These are phyloP conservation scores for Naematelia encephala DNA, from an alignment of 768 basidiomycete genomes.

Conservation along the genomic window DNA sequence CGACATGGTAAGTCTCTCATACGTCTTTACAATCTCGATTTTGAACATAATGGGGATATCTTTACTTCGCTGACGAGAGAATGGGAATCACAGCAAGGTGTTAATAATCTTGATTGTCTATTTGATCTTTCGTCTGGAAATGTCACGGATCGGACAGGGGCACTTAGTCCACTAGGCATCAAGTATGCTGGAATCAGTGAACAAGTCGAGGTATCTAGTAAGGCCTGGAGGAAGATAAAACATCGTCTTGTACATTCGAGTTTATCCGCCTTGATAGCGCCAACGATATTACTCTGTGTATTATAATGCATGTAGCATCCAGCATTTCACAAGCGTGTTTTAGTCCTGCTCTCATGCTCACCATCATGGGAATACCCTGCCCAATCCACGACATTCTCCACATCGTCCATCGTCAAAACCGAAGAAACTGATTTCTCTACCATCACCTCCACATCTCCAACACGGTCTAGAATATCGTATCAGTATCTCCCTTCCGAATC, in stretches of 20 bases:
- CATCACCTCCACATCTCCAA: conserved; percentile 35
- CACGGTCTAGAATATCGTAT: conserved; percentile 23
- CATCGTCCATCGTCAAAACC: conserved; percentile 41
- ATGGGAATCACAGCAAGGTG: conserved; percentile 22
- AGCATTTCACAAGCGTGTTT: background rate
- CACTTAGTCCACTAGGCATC: conserved; percentile 22
- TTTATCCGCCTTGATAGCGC: conserved; percentile 6
- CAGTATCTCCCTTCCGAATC: background rate
- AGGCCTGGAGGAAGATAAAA: too few species aligned
- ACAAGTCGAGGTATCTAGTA: background rate
- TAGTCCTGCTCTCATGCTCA: background rate
- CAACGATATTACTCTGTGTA: background rate
- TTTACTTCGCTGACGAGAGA: too few species aligned
- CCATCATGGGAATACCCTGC: conserved; percentile 31
- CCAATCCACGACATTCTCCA: conserved; percentile 35
- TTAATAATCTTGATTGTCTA: conserved; percentile 18
- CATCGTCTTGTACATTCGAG: too few species aligned
- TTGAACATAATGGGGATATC: too few species aligned
- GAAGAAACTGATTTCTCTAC: conserved; percentile 31
- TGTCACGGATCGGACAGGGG: conserved; percentile 17
- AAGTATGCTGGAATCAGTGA: conserved; percentile 26
- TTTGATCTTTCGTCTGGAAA: conserved; percentile 10
- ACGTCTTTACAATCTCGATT: too few species aligned
- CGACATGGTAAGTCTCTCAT: conserved; percentile 55
- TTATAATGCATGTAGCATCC: background rate